These are phyloP conservation scores for Lecanicillium sp. DNA, from an alignment of 2,329 filamentous ascomycete genomes.

Conservation along the genomic window DNA sequence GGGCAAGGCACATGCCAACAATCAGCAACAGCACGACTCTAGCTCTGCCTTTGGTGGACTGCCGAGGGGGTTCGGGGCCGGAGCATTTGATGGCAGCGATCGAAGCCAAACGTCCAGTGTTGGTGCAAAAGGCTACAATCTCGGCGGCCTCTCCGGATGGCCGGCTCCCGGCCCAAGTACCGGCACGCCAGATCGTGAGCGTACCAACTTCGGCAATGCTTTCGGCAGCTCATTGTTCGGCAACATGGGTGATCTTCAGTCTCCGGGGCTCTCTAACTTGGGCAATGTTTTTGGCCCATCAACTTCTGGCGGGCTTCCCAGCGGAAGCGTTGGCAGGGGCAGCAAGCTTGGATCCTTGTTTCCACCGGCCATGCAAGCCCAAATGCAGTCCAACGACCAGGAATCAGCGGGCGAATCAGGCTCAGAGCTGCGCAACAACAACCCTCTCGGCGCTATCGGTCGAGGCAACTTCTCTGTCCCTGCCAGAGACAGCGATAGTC, in stretches of 20 bases:
- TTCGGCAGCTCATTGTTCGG: constrained; percentile 78
- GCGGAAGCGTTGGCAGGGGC: constrained; percentile 62
- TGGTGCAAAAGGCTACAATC: constrained; percentile 65
- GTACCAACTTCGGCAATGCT: constrained; percentile 45
- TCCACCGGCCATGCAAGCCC: constrained; percentile 80
- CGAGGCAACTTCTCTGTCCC: constrained; percentile 48
- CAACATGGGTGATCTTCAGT: constrained; percentile 69
- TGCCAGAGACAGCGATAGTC: constrained; percentile 49
- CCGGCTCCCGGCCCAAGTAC: constrained; percentile 48
- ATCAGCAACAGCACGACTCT: constrained; percentile 23
- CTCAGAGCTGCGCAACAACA: constrained; percentile 51
- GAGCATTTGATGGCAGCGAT: constrained; percentile 64
- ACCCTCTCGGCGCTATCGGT: constrained; percentile 60
- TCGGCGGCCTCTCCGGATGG: constrained; percentile 57
- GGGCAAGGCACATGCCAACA: constrained; percentile 36
- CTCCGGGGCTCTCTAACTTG: constrained; percentile 59
- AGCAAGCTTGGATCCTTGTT: constrained; percentile 86
- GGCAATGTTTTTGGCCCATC: constrained; percentile 62
- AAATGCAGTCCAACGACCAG: constrained; percentile 71
- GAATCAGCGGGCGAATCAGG: constrained; percentile 49
- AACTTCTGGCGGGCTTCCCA: constrained; percentile 42
- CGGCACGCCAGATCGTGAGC: constrained; percentile 60
- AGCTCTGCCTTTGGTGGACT: constrained; percentile 44
- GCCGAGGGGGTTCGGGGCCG: constrained; percentile 41
- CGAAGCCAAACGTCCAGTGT: constrained; percentile 89